Percentiles rank a stretch among this genome's conserved stretches.
These are phyloP conservation scores for Lichina pygmaea DNA, from an alignment of 495 filamentous ascomycete genomes.

Conservation along the genomic window DNA sequence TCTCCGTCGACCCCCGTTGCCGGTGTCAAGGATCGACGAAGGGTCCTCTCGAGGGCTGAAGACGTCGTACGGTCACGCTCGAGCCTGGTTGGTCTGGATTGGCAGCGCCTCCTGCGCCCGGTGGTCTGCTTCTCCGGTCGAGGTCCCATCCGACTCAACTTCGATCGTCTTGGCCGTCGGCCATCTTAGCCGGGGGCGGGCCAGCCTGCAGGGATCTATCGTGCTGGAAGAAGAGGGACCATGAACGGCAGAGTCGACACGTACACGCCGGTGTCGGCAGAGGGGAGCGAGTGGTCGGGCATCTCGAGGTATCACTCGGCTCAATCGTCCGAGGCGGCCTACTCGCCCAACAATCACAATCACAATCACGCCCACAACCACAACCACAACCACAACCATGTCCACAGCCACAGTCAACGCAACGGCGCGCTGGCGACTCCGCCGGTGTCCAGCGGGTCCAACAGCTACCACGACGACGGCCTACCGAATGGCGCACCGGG, in stretches of 20 bases:
- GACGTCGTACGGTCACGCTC: too few relatives aligned
- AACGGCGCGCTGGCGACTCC: slow-evolving; percentile 29
- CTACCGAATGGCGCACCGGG: slow-evolving; percentile 13
- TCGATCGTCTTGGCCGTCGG: too few relatives aligned
- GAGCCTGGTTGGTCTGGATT: too few relatives aligned
- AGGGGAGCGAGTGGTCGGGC: slow-evolving; percentile 71
- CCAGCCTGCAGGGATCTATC: neutral
- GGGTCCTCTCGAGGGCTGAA: too few relatives aligned
- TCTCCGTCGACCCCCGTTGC: too few relatives aligned
- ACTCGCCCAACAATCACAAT: neutral
- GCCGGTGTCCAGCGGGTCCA: slow-evolving; percentile 33
- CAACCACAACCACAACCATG: slow-evolving; percentile 14
- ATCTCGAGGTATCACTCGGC: slow-evolving; percentile 37
- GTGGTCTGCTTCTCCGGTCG: too few relatives aligned
- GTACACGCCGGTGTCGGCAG: slow-evolving; percentile 62
- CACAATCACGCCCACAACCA: slow-evolving; percentile 15
- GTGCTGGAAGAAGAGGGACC: neutral
- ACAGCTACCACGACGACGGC: slow-evolving; percentile 27
- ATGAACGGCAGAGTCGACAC: slow-evolving; percentile 40
- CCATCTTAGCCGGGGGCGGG: too few relatives aligned
- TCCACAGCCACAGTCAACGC: slow-evolving; percentile 16
- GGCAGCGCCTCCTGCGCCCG: too few relatives aligned
- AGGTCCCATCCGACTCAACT: too few relatives aligned
- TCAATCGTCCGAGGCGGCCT: slow-evolving; percentile 17
- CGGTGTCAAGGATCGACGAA: too few relatives aligned